Evolutionary conservation across 441 rosid genomes (phyloP).

Genomic region (Arabidopsis hybrid): DNA sequence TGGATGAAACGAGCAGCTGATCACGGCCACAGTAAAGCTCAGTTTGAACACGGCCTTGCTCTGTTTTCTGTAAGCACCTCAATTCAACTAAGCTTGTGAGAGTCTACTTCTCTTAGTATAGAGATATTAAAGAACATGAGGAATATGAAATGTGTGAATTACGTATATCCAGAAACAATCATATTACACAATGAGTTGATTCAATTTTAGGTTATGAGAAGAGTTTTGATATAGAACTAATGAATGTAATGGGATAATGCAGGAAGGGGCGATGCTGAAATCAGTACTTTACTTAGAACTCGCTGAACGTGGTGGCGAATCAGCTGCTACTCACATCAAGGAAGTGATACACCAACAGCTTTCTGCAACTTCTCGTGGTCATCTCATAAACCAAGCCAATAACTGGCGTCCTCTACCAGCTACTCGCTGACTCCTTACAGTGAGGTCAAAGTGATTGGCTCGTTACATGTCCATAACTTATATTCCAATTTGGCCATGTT

Average conservation of each 20-base stretch:
- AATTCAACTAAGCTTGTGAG: neutral
- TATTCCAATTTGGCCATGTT: neutral
- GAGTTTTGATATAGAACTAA: neutral
- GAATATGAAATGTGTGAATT: neutral
- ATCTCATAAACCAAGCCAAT: conserved; percentile 60
- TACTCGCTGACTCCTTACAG: conserved; percentile 37
- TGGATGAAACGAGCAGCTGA: conserved; percentile 98
- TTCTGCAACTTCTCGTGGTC: conserved; percentile 57
- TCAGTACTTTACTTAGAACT: conserved; percentile 86
- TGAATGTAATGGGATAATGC: conserved; percentile 36
- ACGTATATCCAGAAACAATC: neutral
- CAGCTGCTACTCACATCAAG: conserved; percentile 73
- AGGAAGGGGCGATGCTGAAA: conserved; percentile 84
- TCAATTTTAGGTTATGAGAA: neutral
- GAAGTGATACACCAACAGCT: conserved; percentile 70
- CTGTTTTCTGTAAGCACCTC: conserved; percentile 64
- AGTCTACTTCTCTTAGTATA: neutral
- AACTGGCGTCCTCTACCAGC: conserved; percentile 67
- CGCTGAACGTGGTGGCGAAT: conserved; percentile 82
- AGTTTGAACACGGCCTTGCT: conserved; percentile 80
- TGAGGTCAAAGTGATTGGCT: conserved; percentile 1
- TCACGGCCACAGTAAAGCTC: conserved; percentile 86
- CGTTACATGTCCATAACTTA: neutral
- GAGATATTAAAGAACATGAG: too few species aligned
- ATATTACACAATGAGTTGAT: neutral